Conservation (phyloP, 2,329 filamentous ascomycete species). For the Xylariaceae sp. region DNA sequence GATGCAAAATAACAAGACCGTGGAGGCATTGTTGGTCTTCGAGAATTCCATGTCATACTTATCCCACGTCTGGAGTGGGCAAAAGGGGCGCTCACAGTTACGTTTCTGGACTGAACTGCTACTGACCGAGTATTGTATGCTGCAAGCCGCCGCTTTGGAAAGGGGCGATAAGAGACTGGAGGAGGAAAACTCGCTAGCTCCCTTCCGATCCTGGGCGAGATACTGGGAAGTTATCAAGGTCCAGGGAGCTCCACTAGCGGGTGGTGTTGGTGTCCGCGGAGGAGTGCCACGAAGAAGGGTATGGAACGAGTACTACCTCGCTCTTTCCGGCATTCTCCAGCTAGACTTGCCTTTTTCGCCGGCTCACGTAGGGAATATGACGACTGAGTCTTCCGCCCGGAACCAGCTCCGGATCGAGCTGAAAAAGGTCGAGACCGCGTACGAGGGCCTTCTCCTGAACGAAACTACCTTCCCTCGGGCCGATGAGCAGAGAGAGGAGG, state of each 20-base stretch:
- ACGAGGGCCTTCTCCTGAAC: constrained; percentile 70
- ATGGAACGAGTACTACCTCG: constrained; percentile 81
- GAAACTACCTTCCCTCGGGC: constrained; percentile 83
- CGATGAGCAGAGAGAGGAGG: constrained; percentile 68
- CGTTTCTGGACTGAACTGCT: constrained; percentile 74
- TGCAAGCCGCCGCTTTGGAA: constrained; percentile 56
- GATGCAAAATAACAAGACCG: constrained; percentile 41
- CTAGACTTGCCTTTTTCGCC: constrained; percentile 56
- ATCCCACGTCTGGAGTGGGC: constrained; percentile 44
- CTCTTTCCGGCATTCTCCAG: constrained; percentile 71
- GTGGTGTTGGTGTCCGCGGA: constrained; percentile 54
- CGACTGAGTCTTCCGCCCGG: constrained; percentile 49
- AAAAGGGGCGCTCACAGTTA: constrained; percentile 57
- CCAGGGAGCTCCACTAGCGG: constrained; percentile 38
- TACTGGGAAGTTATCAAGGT: constrained; percentile 56
- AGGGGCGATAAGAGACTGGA: constrained; percentile 45
- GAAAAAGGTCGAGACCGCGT: constrained; percentile 70
- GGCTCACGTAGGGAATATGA: constrained; percentile 37
- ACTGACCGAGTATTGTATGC: constrained; percentile 67
- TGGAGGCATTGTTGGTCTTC: constrained; percentile 62
- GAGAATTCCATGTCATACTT: constrained; percentile 61
- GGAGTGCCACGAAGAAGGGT: constrained; percentile 60
- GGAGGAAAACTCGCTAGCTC: constrained; percentile 48
- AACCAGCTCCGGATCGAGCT: constrained; percentile 69
- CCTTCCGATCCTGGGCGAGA: constrained; percentile 62